A percentile compares a stretch with the other conserved stretches of the same genome.
These are phyloP conservation scores for Tilletia indica DNA, from an alignment of 1,284 basidiomycete species.

Conservation along the genomic window DNA sequence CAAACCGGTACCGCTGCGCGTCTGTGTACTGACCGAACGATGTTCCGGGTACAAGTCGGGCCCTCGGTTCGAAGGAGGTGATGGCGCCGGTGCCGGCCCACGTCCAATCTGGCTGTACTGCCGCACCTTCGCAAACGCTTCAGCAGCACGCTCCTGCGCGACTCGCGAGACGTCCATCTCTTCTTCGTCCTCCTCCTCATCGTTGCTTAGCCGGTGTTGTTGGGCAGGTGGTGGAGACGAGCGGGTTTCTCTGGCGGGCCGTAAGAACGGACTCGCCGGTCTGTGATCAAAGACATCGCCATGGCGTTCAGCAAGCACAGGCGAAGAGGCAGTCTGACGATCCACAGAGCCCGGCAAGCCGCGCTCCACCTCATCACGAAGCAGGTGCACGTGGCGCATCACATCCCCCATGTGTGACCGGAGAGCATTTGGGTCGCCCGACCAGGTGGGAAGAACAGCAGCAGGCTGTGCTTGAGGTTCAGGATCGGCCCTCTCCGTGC, in stretches of 20 bases:
- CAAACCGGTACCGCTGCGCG: too few species aligned
- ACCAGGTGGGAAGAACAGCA: not conserved
- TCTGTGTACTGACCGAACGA: too few species aligned
- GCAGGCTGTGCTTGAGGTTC: not conserved
- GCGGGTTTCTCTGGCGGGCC: not conserved
- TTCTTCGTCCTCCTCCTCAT: constrained; percentile 6
- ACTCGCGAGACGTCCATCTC: not conserved
- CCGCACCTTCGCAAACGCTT: constrained; percentile 1
- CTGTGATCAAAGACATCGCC: too few species aligned
- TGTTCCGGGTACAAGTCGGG: too few species aligned
- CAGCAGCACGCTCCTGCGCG: not conserved
- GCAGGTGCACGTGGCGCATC: not conserved
- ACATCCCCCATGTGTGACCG: not conserved
- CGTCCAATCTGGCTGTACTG: not conserved
- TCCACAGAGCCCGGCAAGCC: not conserved
- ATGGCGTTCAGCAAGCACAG: too few species aligned
- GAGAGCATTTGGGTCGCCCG: not conserved
- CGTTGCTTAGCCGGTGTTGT: not conserved
- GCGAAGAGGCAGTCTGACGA: too few species aligned
- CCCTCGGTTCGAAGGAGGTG: not conserved
- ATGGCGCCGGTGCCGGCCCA: not conserved
- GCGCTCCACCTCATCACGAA: constrained; percentile 6
- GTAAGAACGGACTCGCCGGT: too few species aligned
- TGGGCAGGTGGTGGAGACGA: not conserved
- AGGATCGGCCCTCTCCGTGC: not conserved